These are phyloP conservation scores for Verruconis gallopava DNA, from an alignment of 2,329 filamentous ascomycete genomes.

Conservation along the genomic window DNA sequence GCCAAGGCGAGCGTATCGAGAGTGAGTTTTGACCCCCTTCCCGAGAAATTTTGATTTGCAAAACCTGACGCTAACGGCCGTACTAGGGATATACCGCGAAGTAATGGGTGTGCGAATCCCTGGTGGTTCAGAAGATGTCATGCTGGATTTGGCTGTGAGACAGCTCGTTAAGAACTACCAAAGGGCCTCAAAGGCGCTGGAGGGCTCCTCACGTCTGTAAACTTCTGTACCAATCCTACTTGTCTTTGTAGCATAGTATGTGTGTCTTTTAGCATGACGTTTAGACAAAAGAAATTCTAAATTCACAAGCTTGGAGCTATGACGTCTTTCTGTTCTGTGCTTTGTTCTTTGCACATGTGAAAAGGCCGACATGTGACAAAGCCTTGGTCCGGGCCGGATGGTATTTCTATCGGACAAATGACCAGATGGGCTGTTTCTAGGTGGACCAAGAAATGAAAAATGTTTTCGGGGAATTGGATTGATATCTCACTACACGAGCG, in stretches of 20 bases:
- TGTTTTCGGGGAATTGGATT: no score
- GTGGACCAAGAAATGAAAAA: no score
- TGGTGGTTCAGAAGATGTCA: conserved; percentile 60
- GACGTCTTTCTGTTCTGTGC: not conserved
- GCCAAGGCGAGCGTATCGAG: conserved; percentile 59
- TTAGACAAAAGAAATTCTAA: not conserved
- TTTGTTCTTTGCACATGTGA: no score
- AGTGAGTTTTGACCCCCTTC: no score
- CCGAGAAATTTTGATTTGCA: no score
- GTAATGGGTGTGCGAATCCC: conserved; percentile 38
- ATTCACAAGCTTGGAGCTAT: not conserved
- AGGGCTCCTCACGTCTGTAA: conserved; percentile 18
- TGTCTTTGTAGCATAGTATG: not conserved
- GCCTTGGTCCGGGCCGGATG: no score
- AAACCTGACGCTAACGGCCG: not conserved
- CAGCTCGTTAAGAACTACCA: conserved; percentile 60
- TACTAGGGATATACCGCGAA: conserved; percentile 41
- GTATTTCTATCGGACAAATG: no score
- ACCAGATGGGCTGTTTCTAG: no score
- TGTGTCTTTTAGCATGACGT: not conserved
- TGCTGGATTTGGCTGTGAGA: conserved; percentile 55
- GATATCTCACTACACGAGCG: no score
- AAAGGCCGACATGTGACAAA: no score
- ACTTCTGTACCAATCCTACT: not conserved
- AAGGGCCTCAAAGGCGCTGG: conserved; percentile 41